Percentiles rank a stretch among this genome's conserved stretches.
Evolutionary conservation across 2,329 filamentous ascomycete genomes (phyloP).

Genomic region (Curvularia eragrostidis): DNA sequence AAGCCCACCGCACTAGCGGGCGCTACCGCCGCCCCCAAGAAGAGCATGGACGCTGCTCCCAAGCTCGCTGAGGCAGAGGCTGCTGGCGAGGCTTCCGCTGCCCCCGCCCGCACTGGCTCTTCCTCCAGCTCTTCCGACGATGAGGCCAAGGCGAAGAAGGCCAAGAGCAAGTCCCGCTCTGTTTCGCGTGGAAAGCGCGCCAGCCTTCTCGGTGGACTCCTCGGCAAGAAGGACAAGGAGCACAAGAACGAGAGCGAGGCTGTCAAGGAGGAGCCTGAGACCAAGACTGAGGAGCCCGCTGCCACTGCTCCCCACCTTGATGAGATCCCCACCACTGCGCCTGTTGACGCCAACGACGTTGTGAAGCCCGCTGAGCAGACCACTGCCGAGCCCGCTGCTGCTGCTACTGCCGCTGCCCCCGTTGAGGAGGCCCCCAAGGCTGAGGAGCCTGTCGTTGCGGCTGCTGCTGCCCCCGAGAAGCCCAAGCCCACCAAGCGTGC

Average conservation of each 20-base stretch:
- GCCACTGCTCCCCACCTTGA: conserved; percentile 40
- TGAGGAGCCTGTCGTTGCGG: conserved; percentile 46
- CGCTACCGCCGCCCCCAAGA: conserved; percentile 53
- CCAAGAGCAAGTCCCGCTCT: conserved; percentile 66
- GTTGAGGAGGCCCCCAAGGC: conserved; percentile 57
- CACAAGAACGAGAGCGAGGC: conserved; percentile 51
- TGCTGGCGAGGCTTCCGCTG: conserved; percentile 27
- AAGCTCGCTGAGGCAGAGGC: conserved; percentile 46
- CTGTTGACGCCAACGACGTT: conserved; percentile 44
- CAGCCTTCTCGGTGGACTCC: conserved; percentile 64
- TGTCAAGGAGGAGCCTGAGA: conserved; percentile 45
- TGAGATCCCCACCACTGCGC: conserved; percentile 44
- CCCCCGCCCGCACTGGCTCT: conserved; percentile 48
- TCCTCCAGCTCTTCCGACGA: conserved; percentile 53
- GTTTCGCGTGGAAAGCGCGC: conserved; percentile 63
- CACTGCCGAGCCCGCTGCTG: conserved; percentile 56
- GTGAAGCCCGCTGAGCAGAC: conserved; percentile 40
- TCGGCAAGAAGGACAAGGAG: conserved; percentile 67
- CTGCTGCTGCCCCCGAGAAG: conserved; percentile 49
- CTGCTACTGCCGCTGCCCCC: conserved; percentile 17
- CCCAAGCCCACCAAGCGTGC: conserved; percentile 79
- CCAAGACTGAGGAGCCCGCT: conserved; percentile 39
- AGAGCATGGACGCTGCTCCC: conserved; percentile 56
- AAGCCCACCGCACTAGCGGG: conserved; percentile 51
- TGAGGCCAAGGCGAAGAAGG: conserved; percentile 56